Evolutionary conservation across 495 filamentous ascomycete species (phyloP), one percentile per base, ranked within the genome.

Genomic region (Aspergillus avenaceus): DNA sequence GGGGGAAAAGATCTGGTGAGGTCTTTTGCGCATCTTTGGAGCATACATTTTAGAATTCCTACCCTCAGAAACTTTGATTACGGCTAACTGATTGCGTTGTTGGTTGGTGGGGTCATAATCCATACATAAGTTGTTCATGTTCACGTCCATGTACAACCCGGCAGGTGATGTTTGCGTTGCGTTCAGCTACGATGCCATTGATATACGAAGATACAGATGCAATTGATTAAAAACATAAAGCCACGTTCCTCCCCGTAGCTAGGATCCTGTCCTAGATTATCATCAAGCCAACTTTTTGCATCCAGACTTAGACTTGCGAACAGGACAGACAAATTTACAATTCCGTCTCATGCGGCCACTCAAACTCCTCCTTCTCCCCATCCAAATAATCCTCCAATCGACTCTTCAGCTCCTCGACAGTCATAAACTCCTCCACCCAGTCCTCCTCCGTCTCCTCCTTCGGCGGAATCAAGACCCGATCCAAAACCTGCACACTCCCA

Each of bases 401-500:
- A 47, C 77, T 73, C 52, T 75, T 75, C 47, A 91, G 73, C 22
- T 87, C 86, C 52, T 85, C 81, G 14, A 89, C 73, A 4, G 63
- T 74, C 59, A 87, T 68, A 60, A 82, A 81, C 41, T 70, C 77
- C 34, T 74, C 76, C 2, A 63, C 62, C 12, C 18, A 52, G 28
- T 9, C 28, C 55, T 70, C 73, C 16, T 66, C 60, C 32, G 60
- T 52, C 5, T 37, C 42, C 36, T 76, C 78, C 63, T 73, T 78
- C 5, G 88, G 88, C 56, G 90, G 90, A 58, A 95, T 80, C 48
- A 95, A 63, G 1, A 95, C 82, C 40, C 72, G 72, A 36, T 73
- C 69, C 7, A 91, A 67, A 32, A 89, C 82, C 53, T 95, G 90
- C 25, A 92, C 71, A 25, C 88, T 85, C 28, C 91, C 90, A 67